Evolutionary conservation across 306 rosid species (phyloP).

Genomic region (Vicia faba): DNA sequence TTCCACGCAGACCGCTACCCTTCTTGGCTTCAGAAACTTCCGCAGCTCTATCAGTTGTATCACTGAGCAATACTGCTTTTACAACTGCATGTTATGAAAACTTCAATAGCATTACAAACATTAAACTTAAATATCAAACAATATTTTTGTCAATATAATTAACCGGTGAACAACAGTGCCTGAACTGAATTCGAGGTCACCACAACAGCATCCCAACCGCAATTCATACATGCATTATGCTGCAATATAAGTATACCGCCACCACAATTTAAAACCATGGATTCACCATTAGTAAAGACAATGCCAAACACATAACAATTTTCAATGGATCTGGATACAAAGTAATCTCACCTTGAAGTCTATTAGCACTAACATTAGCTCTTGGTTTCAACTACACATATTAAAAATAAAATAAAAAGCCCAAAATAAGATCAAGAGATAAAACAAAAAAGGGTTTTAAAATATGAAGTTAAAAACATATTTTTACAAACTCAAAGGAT

Average conservation of each 20-base stretch:
- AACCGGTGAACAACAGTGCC: conserved; percentile 7
- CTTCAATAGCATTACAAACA: conserved; percentile 24
- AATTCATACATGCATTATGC: no score
- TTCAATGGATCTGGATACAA: not conserved
- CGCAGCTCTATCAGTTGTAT: conserved; percentile 40
- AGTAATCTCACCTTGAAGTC: conserved; percentile 55
- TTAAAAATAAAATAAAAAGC: not conserved
- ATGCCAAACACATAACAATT: not conserved
- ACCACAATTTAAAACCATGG: no score
- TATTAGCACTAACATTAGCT: conserved; percentile 39
- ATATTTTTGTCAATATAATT: not conserved
- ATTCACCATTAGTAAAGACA: not conserved
- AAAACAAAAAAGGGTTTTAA: not conserved
- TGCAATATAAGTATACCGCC: no score
- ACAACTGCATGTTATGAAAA: conserved; percentile 48
- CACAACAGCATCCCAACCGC: no score
- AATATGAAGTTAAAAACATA: not conserved
- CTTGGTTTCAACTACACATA: conserved; percentile 50
- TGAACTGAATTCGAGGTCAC: not conserved
- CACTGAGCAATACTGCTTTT: conserved; percentile 51
- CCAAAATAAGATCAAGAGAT: conserved; percentile 4
- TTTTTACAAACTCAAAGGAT: not conserved
- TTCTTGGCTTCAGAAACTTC: conserved; percentile 47
- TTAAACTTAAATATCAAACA: conserved; percentile 14
- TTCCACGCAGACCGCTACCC: conserved; percentile 65